phyloP scores from a whole-genome alignment of 2,329 filamentous ascomycete genomes.

The Teratosphaeriaceae sp. region DNA sequence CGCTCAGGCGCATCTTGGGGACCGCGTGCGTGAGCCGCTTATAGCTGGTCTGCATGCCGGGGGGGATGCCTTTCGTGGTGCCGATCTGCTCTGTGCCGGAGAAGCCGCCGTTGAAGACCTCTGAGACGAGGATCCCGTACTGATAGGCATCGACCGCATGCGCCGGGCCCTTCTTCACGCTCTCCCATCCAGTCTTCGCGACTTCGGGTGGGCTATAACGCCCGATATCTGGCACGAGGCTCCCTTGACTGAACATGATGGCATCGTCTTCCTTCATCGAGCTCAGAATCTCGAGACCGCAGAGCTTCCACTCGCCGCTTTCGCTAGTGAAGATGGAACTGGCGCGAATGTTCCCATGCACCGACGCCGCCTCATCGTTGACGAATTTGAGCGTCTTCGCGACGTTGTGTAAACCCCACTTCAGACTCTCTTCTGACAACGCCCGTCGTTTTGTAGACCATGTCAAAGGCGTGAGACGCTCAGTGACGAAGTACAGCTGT shows the following conservation, averaged over 20 bases:
- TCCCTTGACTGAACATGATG: constrained; percentile 85
- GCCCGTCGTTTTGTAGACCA: constrained; percentile 90
- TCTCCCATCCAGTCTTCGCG: constrained; percentile 81
- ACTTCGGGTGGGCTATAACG: constrained; percentile 86
- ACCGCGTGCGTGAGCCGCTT: constrained; percentile 83
- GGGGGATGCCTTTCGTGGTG: constrained; percentile 79
- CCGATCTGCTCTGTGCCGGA: constrained; percentile 69
- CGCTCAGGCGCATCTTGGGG: constrained; percentile 78
- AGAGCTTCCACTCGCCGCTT: constrained; percentile 96
- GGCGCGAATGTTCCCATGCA: constrained; percentile 80
- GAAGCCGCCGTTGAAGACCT: constrained; percentile 86
- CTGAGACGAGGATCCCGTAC: constrained; percentile 76
- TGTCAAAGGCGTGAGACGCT: constrained; percentile 75
- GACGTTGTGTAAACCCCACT: constrained; percentile 88
- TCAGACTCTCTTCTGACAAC: constrained; percentile 82
- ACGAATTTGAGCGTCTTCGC: constrained; percentile 93
- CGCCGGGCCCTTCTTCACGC: constrained; percentile 74
- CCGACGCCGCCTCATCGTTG: constrained; percentile 84
- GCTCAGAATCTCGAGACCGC: constrained; percentile 87
- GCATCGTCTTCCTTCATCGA: constrained; percentile 95
- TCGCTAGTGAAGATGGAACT: constrained; percentile 89
- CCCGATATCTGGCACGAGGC: constrained; percentile 74
- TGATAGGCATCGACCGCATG: constrained; percentile 82
- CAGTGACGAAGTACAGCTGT: constrained; percentile 94
- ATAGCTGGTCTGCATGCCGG: constrained; percentile 84